Evolutionary conservation across 371 early-diverging fungal genomes (phyloP).

Genomic region (Lichtheimia ornata): DNA sequence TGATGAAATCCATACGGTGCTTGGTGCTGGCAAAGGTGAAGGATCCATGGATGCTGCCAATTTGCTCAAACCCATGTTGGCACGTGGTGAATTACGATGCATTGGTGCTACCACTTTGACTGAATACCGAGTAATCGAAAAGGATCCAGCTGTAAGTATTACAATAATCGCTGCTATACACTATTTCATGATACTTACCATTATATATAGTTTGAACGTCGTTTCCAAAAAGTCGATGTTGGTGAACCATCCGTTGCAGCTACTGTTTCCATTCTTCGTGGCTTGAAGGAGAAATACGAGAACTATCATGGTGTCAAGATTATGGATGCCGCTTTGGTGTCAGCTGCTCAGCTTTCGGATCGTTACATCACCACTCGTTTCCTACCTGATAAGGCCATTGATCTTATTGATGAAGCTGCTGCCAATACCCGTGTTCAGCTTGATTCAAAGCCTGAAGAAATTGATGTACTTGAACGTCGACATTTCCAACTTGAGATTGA

Average conservation of each 20-base stretch:
- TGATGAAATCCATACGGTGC: constrained; percentile 98
- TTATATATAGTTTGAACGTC: constrained; percentile 66
- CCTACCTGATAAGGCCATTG: constrained; percentile 86
- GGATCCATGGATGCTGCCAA: constrained; percentile 95
- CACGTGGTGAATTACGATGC: constrained; percentile 82
- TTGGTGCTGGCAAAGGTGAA: constrained; percentile 91
- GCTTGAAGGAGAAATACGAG: constrained; percentile 85
- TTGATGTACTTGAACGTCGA: constrained; percentile 91
- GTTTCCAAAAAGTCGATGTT: constrained; percentile 85
- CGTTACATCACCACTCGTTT: constrained; percentile 82
- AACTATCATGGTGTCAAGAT: constrained; percentile 87
- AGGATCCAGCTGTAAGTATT: constrained; percentile 71
- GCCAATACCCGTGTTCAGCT: constrained; percentile 94
- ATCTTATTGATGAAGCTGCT: constrained; percentile 92
- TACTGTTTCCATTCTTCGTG: constrained; percentile 84
- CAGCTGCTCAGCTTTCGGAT: constrained; percentile 78
- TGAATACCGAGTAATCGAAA: constrained; percentile 84
- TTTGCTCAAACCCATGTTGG: constrained; percentile 87
- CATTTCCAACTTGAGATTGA: constrained; percentile 94
- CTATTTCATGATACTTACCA: not conserved
- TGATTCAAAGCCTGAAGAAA: constrained; percentile 94
- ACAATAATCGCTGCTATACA: too few relatives aligned
- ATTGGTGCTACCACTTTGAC: constrained; percentile 92
- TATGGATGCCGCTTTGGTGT: constrained; percentile 76
- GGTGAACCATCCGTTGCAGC: constrained; percentile 82